Conservation (phyloP, 1,139 yeast genomes). For the Taiozyma sp. region DNA sequence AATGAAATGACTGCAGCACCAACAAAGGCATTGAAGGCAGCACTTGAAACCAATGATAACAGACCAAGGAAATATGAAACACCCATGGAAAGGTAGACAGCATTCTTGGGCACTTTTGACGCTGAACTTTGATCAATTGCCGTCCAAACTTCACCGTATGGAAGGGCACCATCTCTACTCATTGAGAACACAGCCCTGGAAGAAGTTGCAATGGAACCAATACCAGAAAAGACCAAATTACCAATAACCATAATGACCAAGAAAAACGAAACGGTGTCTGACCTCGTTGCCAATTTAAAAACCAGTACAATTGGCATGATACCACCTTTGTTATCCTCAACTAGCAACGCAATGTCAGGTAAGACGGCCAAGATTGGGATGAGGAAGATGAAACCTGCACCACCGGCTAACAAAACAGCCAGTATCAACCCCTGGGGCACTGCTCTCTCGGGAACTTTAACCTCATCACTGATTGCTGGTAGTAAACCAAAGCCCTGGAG, state of each 20-base stretch:
- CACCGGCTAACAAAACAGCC: constrained; percentile 57
- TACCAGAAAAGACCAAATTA: constrained; percentile 69
- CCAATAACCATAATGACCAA: constrained; percentile 64
- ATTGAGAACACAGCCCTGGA: constrained; percentile 84
- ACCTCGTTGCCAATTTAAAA: constrained; percentile 64
- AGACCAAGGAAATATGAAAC: constrained; percentile 58
- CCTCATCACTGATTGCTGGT: constrained; percentile 80
- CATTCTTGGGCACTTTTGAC: constrained; percentile 68
- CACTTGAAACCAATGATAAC: constrained; percentile 60
- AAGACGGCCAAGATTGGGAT: constrained; percentile 65
- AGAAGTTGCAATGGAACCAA: constrained; percentile 79
- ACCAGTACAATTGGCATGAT: constrained; percentile 54
- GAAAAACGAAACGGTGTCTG: constrained; percentile 60
- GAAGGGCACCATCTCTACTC: constrained; percentile 86
- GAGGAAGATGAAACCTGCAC: constrained; percentile 67
- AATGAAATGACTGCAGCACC: constrained; percentile 81
- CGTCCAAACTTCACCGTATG: constrained; percentile 60
- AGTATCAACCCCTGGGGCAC: constrained; percentile 74
- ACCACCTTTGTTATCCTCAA: constrained; percentile 60
- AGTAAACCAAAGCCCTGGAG: constrained; percentile 80
- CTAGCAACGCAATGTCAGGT: constrained; percentile 52
- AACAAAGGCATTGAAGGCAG: constrained; percentile 81
- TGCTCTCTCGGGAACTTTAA: constrained; percentile 63
- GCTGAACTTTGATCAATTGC: constrained; percentile 49
- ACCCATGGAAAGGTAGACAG: constrained; percentile 62